Conservation (phyloP, 352 stramenopile genomes). For the Peronospora tabacina region DNA sequence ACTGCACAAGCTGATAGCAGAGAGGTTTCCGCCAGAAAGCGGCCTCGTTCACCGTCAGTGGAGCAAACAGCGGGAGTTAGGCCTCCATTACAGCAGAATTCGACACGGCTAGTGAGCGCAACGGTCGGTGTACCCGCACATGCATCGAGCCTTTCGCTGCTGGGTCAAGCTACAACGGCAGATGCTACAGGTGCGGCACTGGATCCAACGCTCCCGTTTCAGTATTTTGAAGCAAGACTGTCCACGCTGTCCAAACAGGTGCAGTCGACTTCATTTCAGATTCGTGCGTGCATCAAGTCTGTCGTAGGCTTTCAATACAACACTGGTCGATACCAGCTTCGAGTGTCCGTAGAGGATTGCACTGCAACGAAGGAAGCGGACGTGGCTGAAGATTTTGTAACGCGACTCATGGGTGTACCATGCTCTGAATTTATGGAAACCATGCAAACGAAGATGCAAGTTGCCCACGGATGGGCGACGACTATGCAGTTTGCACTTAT, state of each 20-base stretch:
- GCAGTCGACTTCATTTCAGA: constrained; percentile 27
- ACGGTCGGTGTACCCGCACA: background rate
- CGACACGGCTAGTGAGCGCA: background rate
- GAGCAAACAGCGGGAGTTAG: background rate
- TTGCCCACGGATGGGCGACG: constrained; percentile 56
- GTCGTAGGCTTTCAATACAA: constrained; percentile 78
- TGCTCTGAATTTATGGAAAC: constrained; percentile 59
- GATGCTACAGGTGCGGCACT: background rate
- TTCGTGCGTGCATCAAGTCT: constrained; percentile 76
- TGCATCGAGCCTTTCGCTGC: constrained; percentile 13
- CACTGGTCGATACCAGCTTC: constrained; percentile 57
- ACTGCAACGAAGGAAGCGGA: constrained; percentile 44
- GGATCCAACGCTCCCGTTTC: constrained; percentile 33
- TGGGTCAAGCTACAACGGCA: constrained; percentile 4
- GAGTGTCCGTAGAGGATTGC: constrained; percentile 71
- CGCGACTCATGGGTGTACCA: constrained; percentile 64
- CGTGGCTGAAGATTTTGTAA: constrained; percentile 51
- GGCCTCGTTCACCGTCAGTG: constrained; percentile 22
- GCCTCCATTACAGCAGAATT: constrained; percentile 2
- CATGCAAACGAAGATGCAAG: constrained; percentile 51
- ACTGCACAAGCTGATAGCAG: background rate
- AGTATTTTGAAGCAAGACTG: constrained; percentile 41
- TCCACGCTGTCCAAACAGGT: constrained; percentile 14
- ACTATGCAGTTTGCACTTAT: constrained; percentile 78
- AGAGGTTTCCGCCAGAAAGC: constrained; percentile 23